Evolutionary conservation across 345 rosid genomes (phyloP), one percentile per base, ranked within the genome.

Genomic region (Rhizophora apiculata): DNA sequence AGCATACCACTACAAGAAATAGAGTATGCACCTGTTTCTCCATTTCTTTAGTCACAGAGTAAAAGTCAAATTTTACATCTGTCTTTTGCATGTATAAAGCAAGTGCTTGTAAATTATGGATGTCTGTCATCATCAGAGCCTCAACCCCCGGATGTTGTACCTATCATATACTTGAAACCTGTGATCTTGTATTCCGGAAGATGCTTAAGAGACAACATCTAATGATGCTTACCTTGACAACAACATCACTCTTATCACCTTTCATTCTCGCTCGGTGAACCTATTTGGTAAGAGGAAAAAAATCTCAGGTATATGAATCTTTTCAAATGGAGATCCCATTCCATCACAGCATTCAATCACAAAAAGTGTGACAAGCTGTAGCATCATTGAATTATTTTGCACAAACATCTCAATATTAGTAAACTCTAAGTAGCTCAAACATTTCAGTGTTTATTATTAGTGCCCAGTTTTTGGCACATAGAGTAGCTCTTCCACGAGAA

Each of bases 121-220:
- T 89, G 77, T 93, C 98, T 6, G 96, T 93, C 97, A 91, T 93
- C 98, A 93, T 91, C 82, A 91, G 83, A 64, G 84, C 83, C 69
- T 87, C 88, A 64, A 91, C 78, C 68, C 97, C 97, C 65, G 96
- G 98, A 85, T 91, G 98, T 80, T 94, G 98, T 72, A 94, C 96
- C 97, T 94, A 77, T 69, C 58, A 78, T n/a, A 63, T 74, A 22
- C 63, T 52, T 24, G 61, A 24, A 51, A 74, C 69, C 61, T 69
- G 16, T 66, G 53, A 57, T 63, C 57, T 55, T 62, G 63, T 51
- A 53, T 22, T 56, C 21, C 26, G 19, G 55, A 51, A 49, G 43
- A 39, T 74, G 60, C 61, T 63, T 15, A 46, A 68, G 62, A 64
- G 49, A 64, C 74, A 64, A 62, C 65, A 54, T 66, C 29, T 29